phyloP scores from a whole-genome alignment of 2,329 filamentous ascomycete species.

The Zasmidium angulare region DNA sequence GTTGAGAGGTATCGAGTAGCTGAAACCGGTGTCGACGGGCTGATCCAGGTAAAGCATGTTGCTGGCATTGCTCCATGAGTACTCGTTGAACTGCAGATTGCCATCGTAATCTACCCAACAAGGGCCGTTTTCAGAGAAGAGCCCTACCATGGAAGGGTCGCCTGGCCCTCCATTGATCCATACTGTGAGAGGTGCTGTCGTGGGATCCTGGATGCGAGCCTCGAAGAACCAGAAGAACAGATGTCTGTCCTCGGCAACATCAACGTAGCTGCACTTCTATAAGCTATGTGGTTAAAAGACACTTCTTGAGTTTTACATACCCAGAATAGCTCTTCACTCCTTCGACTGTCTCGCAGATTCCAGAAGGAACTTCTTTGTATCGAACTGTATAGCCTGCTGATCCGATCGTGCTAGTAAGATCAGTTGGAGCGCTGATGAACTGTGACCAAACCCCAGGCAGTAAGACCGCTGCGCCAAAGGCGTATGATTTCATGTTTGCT shows the following conservation, averaged over 20 bases:
- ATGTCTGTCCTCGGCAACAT: slow-evolving; percentile 52
- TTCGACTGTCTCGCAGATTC: slow-evolving; percentile 58
- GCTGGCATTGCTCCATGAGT: slow-evolving; percentile 58
- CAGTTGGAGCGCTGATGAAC: slow-evolving; percentile 46
- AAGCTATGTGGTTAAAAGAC: slow-evolving; percentile 41
- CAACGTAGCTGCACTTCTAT: slow-evolving; percentile 35
- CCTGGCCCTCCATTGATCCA: slow-evolving; percentile 64
- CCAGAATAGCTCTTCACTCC: slow-evolving; percentile 58
- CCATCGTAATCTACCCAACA: slow-evolving; percentile 19
- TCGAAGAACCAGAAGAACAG: slow-evolving; percentile 59
- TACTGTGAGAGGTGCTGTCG: slow-evolving; percentile 57
- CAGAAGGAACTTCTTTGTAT: slow-evolving; percentile 58
- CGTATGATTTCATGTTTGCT: neutral
- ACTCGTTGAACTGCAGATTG: slow-evolving; percentile 52
- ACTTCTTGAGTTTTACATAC: slow-evolving; percentile 55
- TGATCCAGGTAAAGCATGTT: slow-evolving; percentile 72
- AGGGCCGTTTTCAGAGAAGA: slow-evolving; percentile 50
- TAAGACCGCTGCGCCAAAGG: neutral
- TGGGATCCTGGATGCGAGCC: slow-evolving; percentile 52
- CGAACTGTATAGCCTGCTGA: slow-evolving; percentile 52
- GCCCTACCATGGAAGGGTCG: slow-evolving; percentile 56
- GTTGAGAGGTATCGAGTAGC: slow-evolving; percentile 49
- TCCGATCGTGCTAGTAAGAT: slow-evolving; percentile 44
- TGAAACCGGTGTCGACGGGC: slow-evolving; percentile 60
- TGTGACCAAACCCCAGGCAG: slow-evolving; percentile 28